These are phyloP conservation scores for Penicillium salamii DNA, from an alignment of 495 filamentous ascomycete species.

Conservation along the genomic window DNA sequence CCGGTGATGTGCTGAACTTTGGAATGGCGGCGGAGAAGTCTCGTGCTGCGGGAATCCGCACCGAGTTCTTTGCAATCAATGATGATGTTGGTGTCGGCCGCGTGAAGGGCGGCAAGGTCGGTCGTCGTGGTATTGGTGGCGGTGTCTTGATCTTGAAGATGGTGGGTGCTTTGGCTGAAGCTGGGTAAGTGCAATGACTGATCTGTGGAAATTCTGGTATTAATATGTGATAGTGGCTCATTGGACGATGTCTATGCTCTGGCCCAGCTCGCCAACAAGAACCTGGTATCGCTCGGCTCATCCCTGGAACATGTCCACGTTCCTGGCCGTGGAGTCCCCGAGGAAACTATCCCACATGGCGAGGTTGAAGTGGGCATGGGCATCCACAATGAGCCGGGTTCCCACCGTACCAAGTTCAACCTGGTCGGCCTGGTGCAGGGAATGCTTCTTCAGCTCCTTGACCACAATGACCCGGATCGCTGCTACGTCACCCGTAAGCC, in stretches of 20 bases:
- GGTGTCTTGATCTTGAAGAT: constrained; percentile 90
- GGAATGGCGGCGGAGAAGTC: constrained; percentile 94
- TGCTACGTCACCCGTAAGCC: constrained; percentile 68
- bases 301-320: constrained; percentile 90
- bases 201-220: too few relatives aligned
- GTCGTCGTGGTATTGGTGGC: constrained; percentile 85
- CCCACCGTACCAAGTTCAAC: constrained; percentile 62
- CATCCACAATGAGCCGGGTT: constrained; percentile 95
- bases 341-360: constrained; percentile 58
- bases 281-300: constrained; percentile 82
- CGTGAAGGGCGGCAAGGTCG: constrained; percentile 81
- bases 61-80: constrained; percentile 93
- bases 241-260: constrained; percentile 68
- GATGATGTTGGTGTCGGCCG: constrained; percentile 94
- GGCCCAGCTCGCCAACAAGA: constrained; percentile 68
- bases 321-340: constrained; percentile 62
- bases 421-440: constrained; percentile 68
- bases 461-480: constrained; percentile 74
- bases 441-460: constrained; percentile 81
- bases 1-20: constrained; percentile 86
- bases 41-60: constrained; percentile 70
- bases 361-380: constrained; percentile 98
- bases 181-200: constrained; percentile 52
- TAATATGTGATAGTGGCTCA: constrained; percentile 27
- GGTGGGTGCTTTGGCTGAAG: constrained; percentile 77